Conservation (phyloP, 805 yeast genomes). For the Lipomyces orientalis region DNA sequence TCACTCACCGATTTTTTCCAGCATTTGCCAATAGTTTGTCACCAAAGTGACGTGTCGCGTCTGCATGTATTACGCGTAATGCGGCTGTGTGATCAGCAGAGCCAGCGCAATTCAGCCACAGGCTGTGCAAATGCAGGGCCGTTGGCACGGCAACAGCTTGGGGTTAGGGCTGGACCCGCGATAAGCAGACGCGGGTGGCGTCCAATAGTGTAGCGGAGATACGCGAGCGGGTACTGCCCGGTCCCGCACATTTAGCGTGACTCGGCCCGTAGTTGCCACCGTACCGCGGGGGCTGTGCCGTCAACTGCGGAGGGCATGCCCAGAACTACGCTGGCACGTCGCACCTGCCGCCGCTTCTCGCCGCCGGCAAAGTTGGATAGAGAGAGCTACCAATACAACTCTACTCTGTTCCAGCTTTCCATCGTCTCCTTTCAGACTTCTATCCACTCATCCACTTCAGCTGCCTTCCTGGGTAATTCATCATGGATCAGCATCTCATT, state of each 20-base stretch:
- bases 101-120: not conserved
- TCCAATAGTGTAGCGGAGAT: not conserved
- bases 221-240: not conserved
- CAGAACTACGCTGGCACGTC: not conserved
- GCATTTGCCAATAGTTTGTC: no score
- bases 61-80: not conserved
- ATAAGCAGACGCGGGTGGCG: slow-evolving; percentile 3
- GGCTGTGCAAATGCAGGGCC: not conserved
- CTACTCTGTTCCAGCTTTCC: not conserved
- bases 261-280: not conserved
- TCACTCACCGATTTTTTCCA: no score
- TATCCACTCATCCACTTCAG: not conserved
- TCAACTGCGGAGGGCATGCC: not conserved
- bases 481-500: slow-evolving; percentile 42
- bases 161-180: not conserved
- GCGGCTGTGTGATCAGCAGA: no score
- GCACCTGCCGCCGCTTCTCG: not conserved
- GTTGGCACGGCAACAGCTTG: slow-evolving; percentile 5
- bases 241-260: not conserved
- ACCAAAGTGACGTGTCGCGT: not conserved
- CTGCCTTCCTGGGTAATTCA: slow-evolving; percentile 2
- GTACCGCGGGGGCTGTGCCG: not conserved
- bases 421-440: not conserved
- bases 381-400: not conserved
- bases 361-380: not conserved